Evolutionary conservation across 495 filamentous ascomycete genomes (phyloP).

Genomic region (Ramalina intermedia): DNA sequence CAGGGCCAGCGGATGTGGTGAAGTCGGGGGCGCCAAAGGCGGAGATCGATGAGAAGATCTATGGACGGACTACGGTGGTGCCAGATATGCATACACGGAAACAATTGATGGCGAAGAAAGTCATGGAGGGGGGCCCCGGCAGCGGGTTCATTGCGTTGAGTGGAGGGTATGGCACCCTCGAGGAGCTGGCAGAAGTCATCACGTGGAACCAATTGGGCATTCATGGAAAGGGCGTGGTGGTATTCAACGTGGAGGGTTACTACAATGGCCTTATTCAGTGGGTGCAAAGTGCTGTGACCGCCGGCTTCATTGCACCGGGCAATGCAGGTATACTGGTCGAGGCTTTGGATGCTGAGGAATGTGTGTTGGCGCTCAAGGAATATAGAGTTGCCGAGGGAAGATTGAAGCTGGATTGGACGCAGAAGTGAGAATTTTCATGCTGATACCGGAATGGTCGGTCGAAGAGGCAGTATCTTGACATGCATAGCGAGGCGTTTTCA

Average conservation of each 20-base stretch:
- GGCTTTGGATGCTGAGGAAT: conserved; percentile 55
- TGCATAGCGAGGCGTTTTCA: too few relatives aligned
- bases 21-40: conserved; percentile 23
- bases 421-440: conserved; percentile 30
- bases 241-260: conserved; percentile 79
- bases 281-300: conserved; percentile 61
- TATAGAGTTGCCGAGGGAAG: conserved; percentile 63
- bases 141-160: conserved; percentile 80
- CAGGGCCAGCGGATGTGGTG: conserved; percentile 15
- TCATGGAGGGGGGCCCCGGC: conserved; percentile 64
- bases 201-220: conserved; percentile 99
- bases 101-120: conserved; percentile 76
- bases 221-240: conserved; percentile 62
- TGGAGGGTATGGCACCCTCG: conserved; percentile 88
- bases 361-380: conserved; percentile 49
- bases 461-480: too few relatives aligned
- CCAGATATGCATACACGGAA: conserved; percentile 93
- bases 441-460: too few relatives aligned
- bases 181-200: conserved; percentile 90
- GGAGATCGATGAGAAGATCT: conserved; percentile 52
- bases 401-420: conserved; percentile 70
- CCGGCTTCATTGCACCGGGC: conserved; percentile 55
- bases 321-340: conserved; percentile 67
- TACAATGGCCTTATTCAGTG: conserved; percentile 76
- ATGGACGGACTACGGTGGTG: conserved; percentile 75